Evolutionary conservation across 352 stramenopile genomes (phyloP).

Genomic region (Thraustotheca clavata): DNA sequence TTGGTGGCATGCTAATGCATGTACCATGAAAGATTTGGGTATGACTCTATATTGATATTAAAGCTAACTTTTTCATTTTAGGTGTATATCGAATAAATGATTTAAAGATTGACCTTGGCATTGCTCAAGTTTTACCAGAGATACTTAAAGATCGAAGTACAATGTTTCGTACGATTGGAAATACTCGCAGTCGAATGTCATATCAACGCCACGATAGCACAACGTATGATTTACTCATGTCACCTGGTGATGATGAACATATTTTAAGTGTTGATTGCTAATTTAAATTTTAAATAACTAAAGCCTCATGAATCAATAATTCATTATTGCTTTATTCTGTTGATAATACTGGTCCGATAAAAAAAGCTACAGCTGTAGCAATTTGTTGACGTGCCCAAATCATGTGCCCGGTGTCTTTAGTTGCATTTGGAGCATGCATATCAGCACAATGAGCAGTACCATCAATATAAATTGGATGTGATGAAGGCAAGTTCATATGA

Average conservation of each 20-base stretch:
- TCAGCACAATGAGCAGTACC: constrained; percentile 73
- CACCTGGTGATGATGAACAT: background rate
- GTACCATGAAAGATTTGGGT: constrained; percentile 14
- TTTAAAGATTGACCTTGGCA: constrained; percentile 20
- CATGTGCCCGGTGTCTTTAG: constrained; percentile 35
- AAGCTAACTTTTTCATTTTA: background rate
- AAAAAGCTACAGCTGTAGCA: constrained; percentile 16
- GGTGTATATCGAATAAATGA: constrained; percentile 13
- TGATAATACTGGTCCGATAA: background rate
- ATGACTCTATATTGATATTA: background rate
- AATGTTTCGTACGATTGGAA: background rate
- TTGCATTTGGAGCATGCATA: constrained; percentile 66
- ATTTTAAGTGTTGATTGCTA: background rate
- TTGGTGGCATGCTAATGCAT: background rate
- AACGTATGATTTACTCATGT: constrained; percentile 16
- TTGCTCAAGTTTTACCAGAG: constrained; percentile 8
- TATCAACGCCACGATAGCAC: constrained; percentile 7
- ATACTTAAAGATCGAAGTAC: background rate
- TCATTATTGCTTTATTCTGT: background rate
- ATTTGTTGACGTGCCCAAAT: constrained; percentile 67
- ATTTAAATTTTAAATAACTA: no score
- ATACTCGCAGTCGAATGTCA: background rate
- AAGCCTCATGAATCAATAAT: no score
- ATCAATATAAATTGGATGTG: constrained; percentile 65
- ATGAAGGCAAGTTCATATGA: constrained; percentile 39